A percentile compares a stretch with the other conserved stretches of the same genome.
Evolutionary conservation across 179 eudicot genomes (phyloP).

Genomic region (Corrigiola litoralis): DNA sequence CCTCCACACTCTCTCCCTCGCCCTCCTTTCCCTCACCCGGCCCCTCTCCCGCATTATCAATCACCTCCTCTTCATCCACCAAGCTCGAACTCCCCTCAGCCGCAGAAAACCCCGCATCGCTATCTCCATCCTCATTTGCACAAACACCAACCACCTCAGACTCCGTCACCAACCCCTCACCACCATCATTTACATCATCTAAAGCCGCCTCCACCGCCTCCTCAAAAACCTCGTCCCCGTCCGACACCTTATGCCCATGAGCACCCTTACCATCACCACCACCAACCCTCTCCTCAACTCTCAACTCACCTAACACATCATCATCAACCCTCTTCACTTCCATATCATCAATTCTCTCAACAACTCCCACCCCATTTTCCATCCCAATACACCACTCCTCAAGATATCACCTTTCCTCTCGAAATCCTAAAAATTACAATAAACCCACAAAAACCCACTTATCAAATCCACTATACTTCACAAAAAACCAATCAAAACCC

Average conservation of each 20-base stretch:
- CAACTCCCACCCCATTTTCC: conserved; percentile 58
- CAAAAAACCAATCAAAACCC: neutral
- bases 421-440: conserved; percentile 29
- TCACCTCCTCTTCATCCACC: conserved; percentile 27
- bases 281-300: conserved; percentile 20
- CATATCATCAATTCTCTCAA: conserved; percentile 30
- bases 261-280: conserved; percentile 15
- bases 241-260: conserved; percentile 38
- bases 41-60: conserved; percentile 35
- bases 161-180: conserved; percentile 17
- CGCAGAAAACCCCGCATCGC: conserved; percentile 8
- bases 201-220: conserved; percentile 39
- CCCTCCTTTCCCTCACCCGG: conserved; percentile 17
- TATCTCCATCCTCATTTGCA: conserved; percentile 17
- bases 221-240: conserved; percentile 56
- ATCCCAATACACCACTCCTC: conserved; percentile 32
- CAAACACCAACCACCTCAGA: conserved; percentile 18
- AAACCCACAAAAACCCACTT: conserved; percentile 19
- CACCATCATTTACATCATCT: conserved; percentile 20
- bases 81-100: conserved; percentile 26
- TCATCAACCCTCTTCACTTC: conserved; percentile 23
- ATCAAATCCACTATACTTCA: conserved; percentile 15
- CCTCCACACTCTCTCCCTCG: conserved; percentile 5
- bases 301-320: conserved; percentile 26
- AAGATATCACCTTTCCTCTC: conserved; percentile 1